phyloP scores from a whole-genome alignment of 495 filamentous ascomycete genomes.

The Barbatosphaeria neglecta region DNA sequence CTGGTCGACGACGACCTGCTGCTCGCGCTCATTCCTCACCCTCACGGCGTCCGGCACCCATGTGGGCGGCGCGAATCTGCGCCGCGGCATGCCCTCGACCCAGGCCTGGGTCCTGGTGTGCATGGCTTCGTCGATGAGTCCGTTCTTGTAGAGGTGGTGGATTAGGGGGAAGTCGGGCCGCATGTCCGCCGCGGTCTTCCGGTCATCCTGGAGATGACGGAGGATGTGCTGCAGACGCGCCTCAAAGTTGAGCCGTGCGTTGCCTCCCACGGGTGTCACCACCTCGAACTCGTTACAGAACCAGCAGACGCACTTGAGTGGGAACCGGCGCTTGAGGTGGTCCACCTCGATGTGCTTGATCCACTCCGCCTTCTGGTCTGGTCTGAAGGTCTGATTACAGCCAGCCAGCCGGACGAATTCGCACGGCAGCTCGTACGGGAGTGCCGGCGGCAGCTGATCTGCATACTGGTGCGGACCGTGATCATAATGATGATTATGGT shows the following conservation, averaged over 20 bases:
- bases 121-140: constrained; percentile 6
- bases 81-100: constrained; percentile 8
- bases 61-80: background rate
- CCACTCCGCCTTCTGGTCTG: constrained; percentile 26
- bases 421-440: constrained; percentile 18
- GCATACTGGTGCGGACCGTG: background rate
- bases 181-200: constrained; percentile 7
- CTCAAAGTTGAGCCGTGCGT: constrained; percentile 14
- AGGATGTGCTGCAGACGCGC: constrained; percentile 34
- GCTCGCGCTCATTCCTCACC: constrained; percentile 2
- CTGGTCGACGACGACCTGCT: constrained; percentile 5
- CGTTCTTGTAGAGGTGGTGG: constrained; percentile 14
- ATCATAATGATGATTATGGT: too few species aligned
- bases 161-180: constrained; percentile 30
- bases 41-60: background rate
- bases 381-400: constrained; percentile 20
- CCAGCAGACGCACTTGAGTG: constrained; percentile 29
- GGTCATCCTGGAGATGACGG: constrained; percentile 19
- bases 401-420: constrained; percentile 18
- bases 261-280: background rate
- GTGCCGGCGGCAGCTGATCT: background rate
- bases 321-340: constrained; percentile 19
- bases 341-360: constrained; percentile 25
- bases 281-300: constrained; percentile 32
- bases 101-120: constrained; percentile 7